Base-by-base conservation (phyloP, 2,329 filamentous ascomycete genomes). In the Aspergillus tanneri region DNA sequence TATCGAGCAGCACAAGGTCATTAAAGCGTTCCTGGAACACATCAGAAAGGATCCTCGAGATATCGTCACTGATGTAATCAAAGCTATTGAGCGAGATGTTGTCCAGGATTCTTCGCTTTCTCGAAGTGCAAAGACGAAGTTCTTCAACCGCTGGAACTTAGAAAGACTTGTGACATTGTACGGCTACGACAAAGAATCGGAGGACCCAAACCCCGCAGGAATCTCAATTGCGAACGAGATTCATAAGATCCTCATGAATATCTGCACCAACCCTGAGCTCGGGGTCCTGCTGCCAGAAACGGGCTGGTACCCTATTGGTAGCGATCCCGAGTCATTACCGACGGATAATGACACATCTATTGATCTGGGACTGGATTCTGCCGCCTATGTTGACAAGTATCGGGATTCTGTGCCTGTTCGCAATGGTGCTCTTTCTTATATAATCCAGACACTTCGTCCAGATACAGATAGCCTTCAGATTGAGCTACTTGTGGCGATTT, bases 381-480 rank as follows among this genome's bases (percentile, higher is more conserved):
- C 88, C 7, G 79, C 84, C 4, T 86, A 86, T 72, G 83, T 87
- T 59, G 82, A 87, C 57, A 84, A 80, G 52, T 88, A 83, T 60
- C 77, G 74, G 34, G 75, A 82, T 9, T 79, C 84, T 1, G 75
- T 90, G 5, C 85, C 86, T 12, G 83, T 96, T 4, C 85, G 87
- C 49, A 97, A 97, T 64, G 80, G 83, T 24, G 85, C 84, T 0
- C 72, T 99, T 3, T 85, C 89, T 11, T 84, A 89, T 27, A 90
- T 97, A 55, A 78, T 88, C 2, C 84, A 88, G 55, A 86, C 79
- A 35, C 77, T 99, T 45, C 85, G 88, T 5, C 92, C 93, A 5
- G 92, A 95, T 77, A 85, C 88, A 23, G 90, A 84, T 68, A 78
- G 82, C 25, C 81, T 86, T 52, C 91, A 99, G 63, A 87, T 85